A percentile compares a stretch with the other conserved stretches of the same genome.
These are phyloP conservation scores for Blastocystis sp. DNA, from an alignment of 352 stramenopile genomes.

Conservation along the genomic window DNA sequence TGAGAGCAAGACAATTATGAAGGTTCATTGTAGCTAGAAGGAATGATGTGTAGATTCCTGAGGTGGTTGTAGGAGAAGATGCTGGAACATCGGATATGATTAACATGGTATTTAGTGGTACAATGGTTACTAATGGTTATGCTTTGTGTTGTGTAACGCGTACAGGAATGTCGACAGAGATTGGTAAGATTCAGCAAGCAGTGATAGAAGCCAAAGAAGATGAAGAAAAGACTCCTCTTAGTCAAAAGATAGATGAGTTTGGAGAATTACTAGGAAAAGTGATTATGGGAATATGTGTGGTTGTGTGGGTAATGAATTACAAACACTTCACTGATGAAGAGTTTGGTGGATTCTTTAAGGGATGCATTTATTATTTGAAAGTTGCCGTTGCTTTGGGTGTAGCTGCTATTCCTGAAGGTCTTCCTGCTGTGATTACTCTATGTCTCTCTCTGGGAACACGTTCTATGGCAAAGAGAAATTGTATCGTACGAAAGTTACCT, in stretches of 20 bases:
- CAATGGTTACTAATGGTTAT: slow-evolving; percentile 88
- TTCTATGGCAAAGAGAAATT: slow-evolving; percentile 91
- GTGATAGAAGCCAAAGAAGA: slow-evolving; percentile 77
- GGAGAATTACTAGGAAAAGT: slow-evolving; percentile 87
- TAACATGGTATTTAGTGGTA: slow-evolving; percentile 94
- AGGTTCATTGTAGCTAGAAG: slow-evolving; percentile 66
- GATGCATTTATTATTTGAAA: slow-evolving; percentile 97
- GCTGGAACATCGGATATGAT: slow-evolving; percentile 75
- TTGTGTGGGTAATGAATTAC: slow-evolving; percentile 85
- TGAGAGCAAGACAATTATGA: slow-evolving; percentile 84
- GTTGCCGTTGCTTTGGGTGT: slow-evolving; percentile 94
- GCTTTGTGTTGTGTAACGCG: slow-evolving; percentile 76
- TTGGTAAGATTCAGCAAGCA: slow-evolving; percentile 88
- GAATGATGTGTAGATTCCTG: not conserved
- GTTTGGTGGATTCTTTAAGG: slow-evolving; percentile 80
- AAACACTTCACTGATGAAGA: slow-evolving; percentile 69
- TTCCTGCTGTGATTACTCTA: slow-evolving; percentile 93
- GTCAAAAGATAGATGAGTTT: slow-evolving; percentile 96
- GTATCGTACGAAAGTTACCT: slow-evolving; percentile 92
- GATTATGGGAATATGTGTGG: slow-evolving; percentile 83
- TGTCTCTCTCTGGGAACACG: slow-evolving; percentile 84
- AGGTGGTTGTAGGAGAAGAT: not conserved
- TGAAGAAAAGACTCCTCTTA: slow-evolving; percentile 87
- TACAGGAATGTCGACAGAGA: slow-evolving; percentile 94
- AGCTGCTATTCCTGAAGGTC: slow-evolving; percentile 93